Base-by-base conservation (phyloP, 805 yeast genomes). In the Ogataea glucozyma region DNA sequence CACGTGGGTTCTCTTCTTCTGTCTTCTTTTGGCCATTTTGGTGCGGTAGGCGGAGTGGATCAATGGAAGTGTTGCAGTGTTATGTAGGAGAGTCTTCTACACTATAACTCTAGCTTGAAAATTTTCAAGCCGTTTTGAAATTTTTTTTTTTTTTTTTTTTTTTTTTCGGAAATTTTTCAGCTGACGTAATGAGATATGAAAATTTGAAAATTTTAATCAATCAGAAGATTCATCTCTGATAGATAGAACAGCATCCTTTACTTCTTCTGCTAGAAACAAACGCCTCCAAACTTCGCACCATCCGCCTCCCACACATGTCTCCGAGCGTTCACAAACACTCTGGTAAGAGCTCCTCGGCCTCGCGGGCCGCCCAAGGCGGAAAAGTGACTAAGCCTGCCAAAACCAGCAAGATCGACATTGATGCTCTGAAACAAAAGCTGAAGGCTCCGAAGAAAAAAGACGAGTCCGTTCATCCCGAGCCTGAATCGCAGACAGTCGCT, bases 1-100 rank as follows among this genome's bases (percentile, higher is more conserved):
- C 38, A 72, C 85, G 62, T 90, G 97, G 12, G 98, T 91, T 77
- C 97, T 84, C 62, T 81, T 86, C 69, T 89, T 90, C 43, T 72
- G 76, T 59, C 69, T 65, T 62, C 69, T 64, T 30, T 53, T 60
- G 7, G 62, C 66, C 66, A 62, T 62, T 26, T 16, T 47, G 22
- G 14, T 31, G 16, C 10, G 14, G 21, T 17, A 27, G n/a, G n/a
- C n/a, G n/a, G n/a, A n/a, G n/a, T n/a, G n/a, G n/a, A n/a, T n/a
- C n/a, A n/a, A n/a, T n/a, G n/a, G n/a, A n/a, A n/a, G n/a, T n/a
- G n/a, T n/a, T n/a, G n/a, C n/a, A n/a, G n/a, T n/a, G n/a, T n/a
- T n/a, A n/a, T n/a, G n/a, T n/a, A n/a, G n/a, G n/a, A n/a, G n/a
- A n/a, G 31, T 16, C 21, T 22, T 6, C 20, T 33, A 23, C n/a